A percentile compares a stretch with the other conserved stretches of the same genome.
These are phyloP conservation scores for Boechera divaricarpa DNA, from an alignment of 345 rosid genomes.

Conservation along the genomic window DNA sequence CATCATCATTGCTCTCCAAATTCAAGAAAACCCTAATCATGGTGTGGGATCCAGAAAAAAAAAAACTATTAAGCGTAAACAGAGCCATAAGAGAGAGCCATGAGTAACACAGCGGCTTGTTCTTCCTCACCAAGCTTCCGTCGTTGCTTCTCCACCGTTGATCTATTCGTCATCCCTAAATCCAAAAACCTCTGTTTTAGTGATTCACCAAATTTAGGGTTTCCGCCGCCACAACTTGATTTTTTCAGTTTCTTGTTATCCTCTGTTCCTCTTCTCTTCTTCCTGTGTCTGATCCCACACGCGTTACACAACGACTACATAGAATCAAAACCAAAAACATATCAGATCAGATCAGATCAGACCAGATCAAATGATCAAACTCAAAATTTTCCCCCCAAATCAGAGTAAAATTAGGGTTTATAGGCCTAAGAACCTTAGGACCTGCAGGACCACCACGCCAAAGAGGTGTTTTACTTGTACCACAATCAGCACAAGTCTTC, in stretches of 20 bases:
- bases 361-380: background rate
- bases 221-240: conserved; percentile 26
- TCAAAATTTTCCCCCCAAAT: background rate
- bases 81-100: conserved; percentile 83
- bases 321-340: background rate
- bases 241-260: conserved; percentile 58
- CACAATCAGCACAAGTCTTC: conserved; percentile 68
- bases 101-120: conserved; percentile 82
- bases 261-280: conserved; percentile 56
- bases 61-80: conserved; percentile 52
- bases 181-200: conserved; percentile 36
- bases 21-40: conserved; percentile 3
- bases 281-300: conserved; percentile 81
- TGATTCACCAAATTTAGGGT: conserved; percentile 31
- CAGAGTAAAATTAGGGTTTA: background rate
- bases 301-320: conserved; percentile 87
- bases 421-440: conserved; percentile 56
- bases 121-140: conserved; percentile 73
- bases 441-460: conserved; percentile 93
- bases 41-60: conserved; percentile 7
- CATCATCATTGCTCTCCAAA: conserved; percentile 14
- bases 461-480: conserved; percentile 74
- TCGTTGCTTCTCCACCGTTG: conserved; percentile 60
- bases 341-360: background rate
- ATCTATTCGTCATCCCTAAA: conserved; percentile 51